These are phyloP conservation scores for Mycena kentingensis DNA, from an alignment of 768 basidiomycete species.

Conservation along the genomic window DNA sequence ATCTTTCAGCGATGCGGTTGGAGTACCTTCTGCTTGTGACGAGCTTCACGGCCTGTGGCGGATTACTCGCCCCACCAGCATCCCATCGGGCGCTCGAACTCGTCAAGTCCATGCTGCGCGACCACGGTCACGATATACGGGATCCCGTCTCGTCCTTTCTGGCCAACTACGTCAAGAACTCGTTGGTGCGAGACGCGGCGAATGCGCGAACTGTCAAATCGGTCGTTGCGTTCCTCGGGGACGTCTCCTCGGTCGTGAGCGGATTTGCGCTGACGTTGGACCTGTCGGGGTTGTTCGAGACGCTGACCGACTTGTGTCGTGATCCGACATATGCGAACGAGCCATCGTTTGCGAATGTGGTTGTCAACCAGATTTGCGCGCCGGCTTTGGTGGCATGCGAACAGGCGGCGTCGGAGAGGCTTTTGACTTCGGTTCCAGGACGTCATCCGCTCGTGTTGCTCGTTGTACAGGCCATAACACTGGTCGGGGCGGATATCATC, in stretches of 20 bases:
- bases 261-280: slow-evolving; percentile 52
- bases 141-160: slow-evolving; percentile 54
- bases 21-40: slow-evolving; percentile 63
- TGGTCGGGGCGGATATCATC: slow-evolving; percentile 55
- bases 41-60: slow-evolving; percentile 53
- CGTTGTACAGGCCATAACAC: slow-evolving; percentile 46
- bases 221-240: slow-evolving; percentile 52
- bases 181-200: slow-evolving; percentile 49
- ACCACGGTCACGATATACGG: slow-evolving; percentile 40
- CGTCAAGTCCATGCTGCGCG: slow-evolving; percentile 57
- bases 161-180: slow-evolving; percentile 48
- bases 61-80: slow-evolving; percentile 42
- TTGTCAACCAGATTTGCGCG: slow-evolving; percentile 48
- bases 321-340: slow-evolving; percentile 56
- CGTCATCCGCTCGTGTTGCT: slow-evolving; percentile 43
- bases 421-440: slow-evolving; percentile 42
- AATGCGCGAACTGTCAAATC: slow-evolving; percentile 47
- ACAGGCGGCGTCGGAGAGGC: slow-evolving; percentile 43
- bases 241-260: slow-evolving; percentile 58
- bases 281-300: slow-evolving; percentile 59
- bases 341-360: slow-evolving; percentile 46
- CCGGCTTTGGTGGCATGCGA: slow-evolving; percentile 52
- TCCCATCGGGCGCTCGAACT: slow-evolving; percentile 55
- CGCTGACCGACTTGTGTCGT: slow-evolving; percentile 45
- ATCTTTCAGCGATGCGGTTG: slow-evolving; percentile 58